phyloP scores from a whole-genome alignment of 805 yeast species.

The Yarrowia osloensis region DNA sequence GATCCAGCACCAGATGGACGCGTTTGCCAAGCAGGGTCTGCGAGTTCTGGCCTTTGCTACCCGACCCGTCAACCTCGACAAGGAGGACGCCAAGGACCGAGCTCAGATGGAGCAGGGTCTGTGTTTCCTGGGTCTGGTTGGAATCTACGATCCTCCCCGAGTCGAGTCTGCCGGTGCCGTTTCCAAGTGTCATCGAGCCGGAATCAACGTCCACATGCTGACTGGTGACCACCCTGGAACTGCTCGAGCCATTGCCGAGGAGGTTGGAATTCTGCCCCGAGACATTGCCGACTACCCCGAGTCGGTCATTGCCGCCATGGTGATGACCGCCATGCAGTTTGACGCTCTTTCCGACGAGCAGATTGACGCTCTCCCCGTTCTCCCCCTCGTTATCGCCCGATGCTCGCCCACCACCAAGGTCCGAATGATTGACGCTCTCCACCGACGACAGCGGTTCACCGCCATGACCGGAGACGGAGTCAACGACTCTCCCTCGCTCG shows the following conservation, averaged over 20 bases:
- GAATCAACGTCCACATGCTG: constrained; percentile 77
- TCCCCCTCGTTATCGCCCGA: constrained; percentile 77
- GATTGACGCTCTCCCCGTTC: constrained; percentile 61
- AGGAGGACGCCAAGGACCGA: constrained; percentile 33
- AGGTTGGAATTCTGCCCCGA: constrained; percentile 72
- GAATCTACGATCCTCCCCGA: constrained; percentile 81
- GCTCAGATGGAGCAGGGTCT: constrained; percentile 53
- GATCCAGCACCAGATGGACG: constrained; percentile 59
- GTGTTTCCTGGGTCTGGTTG: constrained; percentile 66
- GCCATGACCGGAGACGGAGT: constrained; percentile 90
- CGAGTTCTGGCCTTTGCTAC: constrained; percentile 73
- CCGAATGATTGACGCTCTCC: constrained; percentile 75
- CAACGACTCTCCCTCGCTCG: constrained; percentile 76
- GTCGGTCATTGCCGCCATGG: constrained; percentile 60
- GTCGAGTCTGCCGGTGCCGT: constrained; percentile 67
- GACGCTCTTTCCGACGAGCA: constrained; percentile 62
- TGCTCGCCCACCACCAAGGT: constrained; percentile 85
- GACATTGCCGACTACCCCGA: constrained; percentile 57
- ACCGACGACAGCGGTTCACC: constrained; percentile 60
- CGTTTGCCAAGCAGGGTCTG: constrained; percentile 64
- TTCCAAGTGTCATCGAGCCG: constrained; percentile 67
- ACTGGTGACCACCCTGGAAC: constrained; percentile 83
- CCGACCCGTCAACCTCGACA: constrained; percentile 42
- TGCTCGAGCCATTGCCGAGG: constrained; percentile 77
- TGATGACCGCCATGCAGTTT: constrained; percentile 74